Evolutionary conservation across 2,329 filamentous ascomycete genomes (phyloP).

Genomic region (Xylariaceae sp.): DNA sequence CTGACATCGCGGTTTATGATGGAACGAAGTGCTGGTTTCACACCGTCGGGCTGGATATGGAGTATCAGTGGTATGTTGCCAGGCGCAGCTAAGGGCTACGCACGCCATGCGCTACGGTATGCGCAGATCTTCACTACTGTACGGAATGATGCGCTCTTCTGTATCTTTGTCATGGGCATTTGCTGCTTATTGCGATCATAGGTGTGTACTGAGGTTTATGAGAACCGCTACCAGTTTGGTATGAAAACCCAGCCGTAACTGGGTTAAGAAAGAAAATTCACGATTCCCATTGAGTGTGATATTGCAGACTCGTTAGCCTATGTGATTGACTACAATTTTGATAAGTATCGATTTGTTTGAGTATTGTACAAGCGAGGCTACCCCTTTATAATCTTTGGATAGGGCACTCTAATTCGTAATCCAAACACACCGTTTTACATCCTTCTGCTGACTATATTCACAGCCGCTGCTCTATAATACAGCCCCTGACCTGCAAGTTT

Average conservation of each 20-base stretch:
- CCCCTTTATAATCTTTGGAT: too few relatives aligned
- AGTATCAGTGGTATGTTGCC: slow-evolving; percentile 71
- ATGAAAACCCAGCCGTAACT: background rate
- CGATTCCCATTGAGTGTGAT: background rate
- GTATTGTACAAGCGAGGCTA: background rate
- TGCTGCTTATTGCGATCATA: slow-evolving; percentile 53
- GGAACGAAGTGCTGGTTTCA: slow-evolving; percentile 58
- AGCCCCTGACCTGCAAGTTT: too few relatives aligned
- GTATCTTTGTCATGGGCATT: slow-evolving; percentile 76
- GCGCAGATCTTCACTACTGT: slow-evolving; percentile 75
- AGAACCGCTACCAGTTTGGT: too few relatives aligned
- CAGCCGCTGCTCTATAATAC: too few relatives aligned
- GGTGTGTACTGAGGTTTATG: background rate
- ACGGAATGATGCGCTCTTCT: slow-evolving; percentile 74
- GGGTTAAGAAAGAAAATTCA: background rate
- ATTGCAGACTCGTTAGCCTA: background rate
- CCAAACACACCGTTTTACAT: too few relatives aligned
- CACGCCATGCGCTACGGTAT: slow-evolving; percentile 69
- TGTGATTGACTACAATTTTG: background rate
- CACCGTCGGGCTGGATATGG: slow-evolving; percentile 67
- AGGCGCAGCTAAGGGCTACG: slow-evolving; percentile 65
- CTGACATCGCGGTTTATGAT: slow-evolving; percentile 75
- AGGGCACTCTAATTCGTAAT: too few relatives aligned
- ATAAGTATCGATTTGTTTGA: background rate
- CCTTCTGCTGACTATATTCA: too few relatives aligned